Percentiles rank a stretch among this genome's conserved stretches.
phyloP scores from a whole-genome alignment of 2,329 filamentous ascomycete genomes.

The Aureobasidium sp. region DNA sequence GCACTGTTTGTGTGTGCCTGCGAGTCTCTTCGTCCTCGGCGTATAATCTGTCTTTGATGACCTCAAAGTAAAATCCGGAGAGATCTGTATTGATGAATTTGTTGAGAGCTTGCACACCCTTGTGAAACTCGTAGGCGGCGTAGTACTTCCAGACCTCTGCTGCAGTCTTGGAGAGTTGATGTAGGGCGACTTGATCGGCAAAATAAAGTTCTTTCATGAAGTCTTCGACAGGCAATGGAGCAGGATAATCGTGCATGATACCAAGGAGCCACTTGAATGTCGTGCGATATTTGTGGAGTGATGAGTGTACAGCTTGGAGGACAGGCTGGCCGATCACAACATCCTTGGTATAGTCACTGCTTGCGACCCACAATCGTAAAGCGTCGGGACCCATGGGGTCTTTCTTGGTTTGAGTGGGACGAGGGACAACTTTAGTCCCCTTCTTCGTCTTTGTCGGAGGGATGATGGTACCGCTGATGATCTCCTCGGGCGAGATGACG shows the following conservation, averaged over 20 bases:
- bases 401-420: slow-evolving; percentile 20
- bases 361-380: slow-evolving; percentile 83
- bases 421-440: slow-evolving; percentile 1
- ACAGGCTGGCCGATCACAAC: slow-evolving; percentile 73
- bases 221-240: slow-evolving; percentile 16
- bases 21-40: slow-evolving; percentile 65
- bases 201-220: slow-evolving; percentile 20
- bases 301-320: slow-evolving; percentile 67
- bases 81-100: slow-evolving; percentile 76
- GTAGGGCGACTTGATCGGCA: slow-evolving; percentile 65
- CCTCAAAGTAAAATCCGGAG: slow-evolving; percentile 90
- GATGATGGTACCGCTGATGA: slow-evolving; percentile 76
- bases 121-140: slow-evolving; percentile 72
- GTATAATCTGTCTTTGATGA: slow-evolving; percentile 86
- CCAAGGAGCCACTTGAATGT: slow-evolving; percentile 89
- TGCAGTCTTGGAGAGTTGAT: slow-evolving; percentile 64
- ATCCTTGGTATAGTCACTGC: slow-evolving; percentile 85
- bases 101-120: slow-evolving; percentile 65
- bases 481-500: slow-evolving; percentile 68
- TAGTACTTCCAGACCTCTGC: slow-evolving; percentile 59
- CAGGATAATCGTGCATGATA: slow-evolving; percentile 39
- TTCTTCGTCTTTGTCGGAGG: slow-evolving; percentile 54
- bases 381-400: slow-evolving; percentile 68
- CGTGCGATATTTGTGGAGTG: slow-evolving; percentile 78
- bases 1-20: slow-evolving; percentile 48